phyloP scores from a whole-genome alignment of 1,284 basidiomycete genomes.

The Cryptococcus maquisensis region DNA sequence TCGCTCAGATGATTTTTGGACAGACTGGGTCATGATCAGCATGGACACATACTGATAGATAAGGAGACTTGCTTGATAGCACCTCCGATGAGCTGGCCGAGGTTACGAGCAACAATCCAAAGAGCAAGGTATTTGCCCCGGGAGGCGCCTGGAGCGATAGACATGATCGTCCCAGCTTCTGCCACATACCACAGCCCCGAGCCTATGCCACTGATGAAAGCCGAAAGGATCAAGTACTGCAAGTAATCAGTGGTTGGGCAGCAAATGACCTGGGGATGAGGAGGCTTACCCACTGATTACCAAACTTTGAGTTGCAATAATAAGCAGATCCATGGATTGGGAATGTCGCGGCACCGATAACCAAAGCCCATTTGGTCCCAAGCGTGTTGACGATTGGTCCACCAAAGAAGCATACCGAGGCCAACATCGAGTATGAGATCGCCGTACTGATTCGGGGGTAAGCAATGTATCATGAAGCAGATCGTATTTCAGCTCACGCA shows the following conservation, averaged over 20 bases:
- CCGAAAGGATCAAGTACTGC: constrained; percentile 16
- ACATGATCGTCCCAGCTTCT: constrained; percentile 26
- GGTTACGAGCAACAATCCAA: constrained; percentile 16
- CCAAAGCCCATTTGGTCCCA: constrained; percentile 17
- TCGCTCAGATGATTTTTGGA: constrained; percentile 16
- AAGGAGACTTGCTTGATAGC: constrained; percentile 19
- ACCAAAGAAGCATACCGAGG: constrained; percentile 12
- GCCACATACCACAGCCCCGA: constrained; percentile 23
- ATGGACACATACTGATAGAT: background rate
- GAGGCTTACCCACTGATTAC: constrained; percentile 14
- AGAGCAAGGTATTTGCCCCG: constrained; percentile 21
- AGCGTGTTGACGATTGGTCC: constrained; percentile 18
- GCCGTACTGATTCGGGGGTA: background rate
- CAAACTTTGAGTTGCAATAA: constrained; percentile 21
- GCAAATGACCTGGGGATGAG: too few relatives aligned
- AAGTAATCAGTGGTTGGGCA: background rate
- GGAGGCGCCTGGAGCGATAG: constrained; percentile 16
- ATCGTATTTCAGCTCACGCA: too few relatives aligned
- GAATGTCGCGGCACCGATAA: constrained; percentile 20
- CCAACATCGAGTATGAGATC: constrained; percentile 11
- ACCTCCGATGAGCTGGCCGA: constrained; percentile 25
- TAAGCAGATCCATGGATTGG: constrained; percentile 19
- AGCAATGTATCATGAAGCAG: too few relatives aligned
- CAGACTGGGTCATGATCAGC: constrained; percentile 2
- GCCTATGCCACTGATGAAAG: constrained; percentile 14